Base-by-base conservation (phyloP, 2,329 filamentous ascomycete genomes). In the Fusarium vanettenii region DNA sequence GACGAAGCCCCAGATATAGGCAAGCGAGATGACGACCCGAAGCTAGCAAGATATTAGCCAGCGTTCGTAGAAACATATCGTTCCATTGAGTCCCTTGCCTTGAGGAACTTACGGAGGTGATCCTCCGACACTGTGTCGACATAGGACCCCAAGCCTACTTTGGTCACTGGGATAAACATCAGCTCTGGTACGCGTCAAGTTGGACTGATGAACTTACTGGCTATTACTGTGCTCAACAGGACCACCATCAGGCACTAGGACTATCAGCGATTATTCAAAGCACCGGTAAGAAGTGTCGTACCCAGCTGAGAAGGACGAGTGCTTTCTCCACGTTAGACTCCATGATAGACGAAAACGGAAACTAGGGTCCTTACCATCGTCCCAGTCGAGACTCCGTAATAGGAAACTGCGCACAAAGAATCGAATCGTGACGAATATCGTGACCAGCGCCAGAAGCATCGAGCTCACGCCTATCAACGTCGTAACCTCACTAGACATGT, bases 391-490 rank as follows among this genome's bases (percentile, higher is more conserved):
- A 2, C 52, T 33, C 10, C 52, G 13, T 33, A 56, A 11, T 11
- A 63, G 22, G 11, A 63, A 2, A 20, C 43, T 63, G 16, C 60
- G 60, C 29, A 52, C 43, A 18, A 63, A 63, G 22, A 63, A 39
- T 37, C 60, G 31, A 6, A 63, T 52, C 25, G 43, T 43, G 43
- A 63, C 43, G 43, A 63, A 52, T n/a, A 52, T 33, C 14, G 60
- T 63, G 29, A 52, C 16, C 60, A 63, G 39, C 31, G 25, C 60
- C 43, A 63, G 60, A 37, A 63, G 60, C 45, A 43, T 50, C 14
- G 43, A 63, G 60, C n/a, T 63, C 31, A 63, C 43, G 3, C 60
- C 60, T 63, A 63, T 63, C 60, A 63, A 13, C 16, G 20, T 63
- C 37, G 43, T 2, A 39, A 52, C 60, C 18, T 31, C 60, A 45